Evolutionary conservation across 352 stramenopile species (phyloP).

Genomic region (Phytophthora pistaciae): DNA sequence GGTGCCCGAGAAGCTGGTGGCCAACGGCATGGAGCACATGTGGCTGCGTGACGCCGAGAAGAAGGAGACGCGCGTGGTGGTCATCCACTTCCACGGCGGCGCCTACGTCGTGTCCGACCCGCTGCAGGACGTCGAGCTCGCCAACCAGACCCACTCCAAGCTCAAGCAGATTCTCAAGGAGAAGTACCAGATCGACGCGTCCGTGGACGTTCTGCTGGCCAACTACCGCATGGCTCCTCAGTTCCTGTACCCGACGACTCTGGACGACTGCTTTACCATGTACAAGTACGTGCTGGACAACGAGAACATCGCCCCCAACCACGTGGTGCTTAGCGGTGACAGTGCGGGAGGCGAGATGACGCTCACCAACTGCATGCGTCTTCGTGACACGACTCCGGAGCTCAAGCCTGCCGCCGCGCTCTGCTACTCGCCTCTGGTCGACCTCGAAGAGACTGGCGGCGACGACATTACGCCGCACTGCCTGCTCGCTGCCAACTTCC

Average conservation of each 20-base stretch:
- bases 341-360: constrained; percentile 20
- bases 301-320: constrained; percentile 10
- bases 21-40: constrained; percentile 21
- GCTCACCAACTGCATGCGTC: constrained; percentile 20
- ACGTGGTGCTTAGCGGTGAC: constrained; percentile 25
- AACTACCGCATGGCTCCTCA: constrained; percentile 25
- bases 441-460: constrained; percentile 8
- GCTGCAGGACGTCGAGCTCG: constrained; percentile 14
- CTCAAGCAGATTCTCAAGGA: constrained; percentile 23
- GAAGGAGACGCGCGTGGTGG: constrained; percentile 15
- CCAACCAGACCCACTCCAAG: constrained; percentile 23
- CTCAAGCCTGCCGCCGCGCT: constrained; percentile 10
- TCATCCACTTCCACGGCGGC: constrained; percentile 19
- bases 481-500: constrained; percentile 25
- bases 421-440: constrained; percentile 25
- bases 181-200: constrained; percentile 19
- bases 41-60: constrained; percentile 15
- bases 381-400: constrained; percentile 12
- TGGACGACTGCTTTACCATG: constrained; percentile 22
- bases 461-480: constrained; percentile 27
- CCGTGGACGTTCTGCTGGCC: constrained; percentile 19
- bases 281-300: constrained; percentile 24
- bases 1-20: constrained; percentile 14
- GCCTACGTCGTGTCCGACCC: constrained; percentile 14
- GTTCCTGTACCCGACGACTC: constrained; percentile 18